A percentile compares a stretch with the other conserved stretches of the same genome.
Conservation (phyloP, 345 rosid species). For the Acer saccharum region DNA sequence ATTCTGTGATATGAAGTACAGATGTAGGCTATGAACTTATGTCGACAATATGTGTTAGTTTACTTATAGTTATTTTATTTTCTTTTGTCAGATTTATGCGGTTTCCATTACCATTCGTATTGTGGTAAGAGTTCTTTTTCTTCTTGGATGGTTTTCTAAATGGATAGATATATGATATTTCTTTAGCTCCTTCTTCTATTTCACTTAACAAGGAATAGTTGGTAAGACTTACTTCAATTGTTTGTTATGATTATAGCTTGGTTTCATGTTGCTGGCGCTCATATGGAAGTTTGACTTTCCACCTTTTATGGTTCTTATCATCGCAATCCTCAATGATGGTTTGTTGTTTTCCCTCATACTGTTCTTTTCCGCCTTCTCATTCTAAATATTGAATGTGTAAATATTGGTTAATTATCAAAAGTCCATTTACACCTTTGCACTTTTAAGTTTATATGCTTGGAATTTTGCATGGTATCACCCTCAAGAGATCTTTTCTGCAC, state of each 20-base stretch:
- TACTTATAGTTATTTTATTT: slow-evolving; percentile 21
- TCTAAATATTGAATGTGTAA: background rate
- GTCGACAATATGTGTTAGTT: slow-evolving; percentile 1
- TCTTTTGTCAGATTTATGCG: slow-evolving; percentile 77
- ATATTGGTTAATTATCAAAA: background rate
- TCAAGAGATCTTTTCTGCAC: slow-evolving; percentile 5
- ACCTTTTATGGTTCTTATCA: slow-evolving; percentile 99
- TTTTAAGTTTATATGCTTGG: slow-evolving; percentile 5
- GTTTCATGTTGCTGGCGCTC: slow-evolving; percentile 96
- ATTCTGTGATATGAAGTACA: background rate
- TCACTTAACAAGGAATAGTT: background rate
- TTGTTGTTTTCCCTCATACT: slow-evolving; percentile 25
- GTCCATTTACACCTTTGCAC: background rate
- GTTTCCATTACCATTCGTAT: slow-evolving; percentile 99
- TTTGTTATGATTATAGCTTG: slow-evolving; percentile 61
- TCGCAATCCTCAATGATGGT: slow-evolving; percentile 98
- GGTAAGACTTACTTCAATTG: slow-evolving; percentile 5
- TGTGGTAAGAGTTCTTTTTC: slow-evolving; percentile 59
- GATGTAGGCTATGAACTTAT: background rate
- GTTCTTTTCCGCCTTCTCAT: slow-evolving; percentile 1
- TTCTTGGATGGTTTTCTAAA: background rate
- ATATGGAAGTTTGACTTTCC: slow-evolving; percentile 98
- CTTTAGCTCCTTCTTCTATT: background rate
- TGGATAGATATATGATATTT: background rate
- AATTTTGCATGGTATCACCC: background rate